Conservation (phyloP, 2,329 filamentous ascomycete genomes). For the Talaromyces sp. region DNA sequence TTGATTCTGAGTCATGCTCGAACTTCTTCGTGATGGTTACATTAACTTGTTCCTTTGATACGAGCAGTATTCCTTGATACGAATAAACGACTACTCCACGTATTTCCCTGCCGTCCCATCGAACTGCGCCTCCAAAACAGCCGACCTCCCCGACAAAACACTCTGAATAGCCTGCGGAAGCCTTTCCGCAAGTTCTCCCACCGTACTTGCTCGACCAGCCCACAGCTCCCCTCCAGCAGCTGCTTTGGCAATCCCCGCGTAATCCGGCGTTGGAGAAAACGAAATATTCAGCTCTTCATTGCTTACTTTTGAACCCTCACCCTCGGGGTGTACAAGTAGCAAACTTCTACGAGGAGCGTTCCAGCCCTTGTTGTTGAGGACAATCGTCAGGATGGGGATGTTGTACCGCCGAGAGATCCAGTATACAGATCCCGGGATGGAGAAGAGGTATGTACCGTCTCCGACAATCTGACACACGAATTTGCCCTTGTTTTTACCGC, state of each 20-base stretch:
- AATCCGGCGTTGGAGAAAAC: conserved; percentile 62
- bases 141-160: conserved; percentile 53
- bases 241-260: conserved; percentile 62
- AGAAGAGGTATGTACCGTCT: conserved; percentile 64
- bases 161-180: conserved; percentile 56
- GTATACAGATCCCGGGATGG: conserved; percentile 60
- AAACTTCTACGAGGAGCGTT: conserved; percentile 60
- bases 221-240: conserved; percentile 59
- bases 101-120: conserved; percentile 55
- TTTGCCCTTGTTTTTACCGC: conserved; percentile 49
- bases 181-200: conserved; percentile 50
- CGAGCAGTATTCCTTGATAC: neutral
- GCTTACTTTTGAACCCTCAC: conserved; percentile 55
- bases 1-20: no score
- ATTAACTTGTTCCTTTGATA: no score
- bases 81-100: conserved; percentile 16
- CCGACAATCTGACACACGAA: conserved; percentile 62
- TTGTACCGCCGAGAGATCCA: conserved; percentile 64
- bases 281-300: conserved; percentile 63
- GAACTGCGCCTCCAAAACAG: conserved; percentile 58
- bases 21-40: no score
- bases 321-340: conserved; percentile 61
- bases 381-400: conserved; percentile 61
- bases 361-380: conserved; percentile 68
- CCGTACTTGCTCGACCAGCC: conserved; percentile 55